Conservation (phyloP, 2,329 filamentous ascomycete genomes). For the Microsporum audouinii region DNA sequence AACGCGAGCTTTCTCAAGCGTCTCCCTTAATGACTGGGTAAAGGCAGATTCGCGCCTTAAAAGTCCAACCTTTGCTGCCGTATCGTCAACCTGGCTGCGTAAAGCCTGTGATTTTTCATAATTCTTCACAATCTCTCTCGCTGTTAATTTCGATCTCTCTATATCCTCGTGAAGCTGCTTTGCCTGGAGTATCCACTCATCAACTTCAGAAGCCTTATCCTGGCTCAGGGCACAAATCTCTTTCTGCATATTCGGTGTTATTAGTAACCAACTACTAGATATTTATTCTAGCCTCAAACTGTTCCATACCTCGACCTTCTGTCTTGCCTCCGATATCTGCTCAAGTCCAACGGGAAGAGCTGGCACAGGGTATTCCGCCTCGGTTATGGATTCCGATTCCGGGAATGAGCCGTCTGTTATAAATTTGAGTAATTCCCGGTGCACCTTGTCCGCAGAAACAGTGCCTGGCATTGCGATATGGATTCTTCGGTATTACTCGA, state of each 20-base stretch:
- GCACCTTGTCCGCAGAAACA: constrained; percentile 35
- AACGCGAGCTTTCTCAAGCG: constrained; percentile 41
- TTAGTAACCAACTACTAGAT: background rate
- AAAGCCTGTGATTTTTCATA: constrained; percentile 58
- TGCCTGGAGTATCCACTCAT: constrained; percentile 75
- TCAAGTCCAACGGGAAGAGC: constrained; percentile 41
- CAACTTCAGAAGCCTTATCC: constrained; percentile 66
- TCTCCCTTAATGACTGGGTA: constrained; percentile 42
- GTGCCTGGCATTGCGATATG: constrained; percentile 25
- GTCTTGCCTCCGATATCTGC: constrained; percentile 41
- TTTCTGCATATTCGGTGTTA: constrained; percentile 34
- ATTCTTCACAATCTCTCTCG: constrained; percentile 67
- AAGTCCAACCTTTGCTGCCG: constrained; percentile 43
- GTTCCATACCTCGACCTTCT: constrained; percentile 41
- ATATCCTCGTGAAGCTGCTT: constrained; percentile 79
- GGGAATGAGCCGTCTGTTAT: constrained; percentile 47
- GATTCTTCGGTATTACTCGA: background rate
- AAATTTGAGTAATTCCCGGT: constrained; percentile 54
- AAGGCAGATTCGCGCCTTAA: constrained; percentile 50
- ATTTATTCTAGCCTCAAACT: background rate
- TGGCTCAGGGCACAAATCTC: constrained; percentile 68
- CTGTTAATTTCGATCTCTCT: constrained; percentile 63
- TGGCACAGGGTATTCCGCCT: constrained; percentile 40
- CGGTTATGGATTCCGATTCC: constrained; percentile 44
- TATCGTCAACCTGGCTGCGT: constrained; percentile 53